Evolutionary conservation across 1,284 basidiomycete species (phyloP), one percentile per base, ranked within the genome.

Genomic region (Austroboletus novae-zelandiae): DNA sequence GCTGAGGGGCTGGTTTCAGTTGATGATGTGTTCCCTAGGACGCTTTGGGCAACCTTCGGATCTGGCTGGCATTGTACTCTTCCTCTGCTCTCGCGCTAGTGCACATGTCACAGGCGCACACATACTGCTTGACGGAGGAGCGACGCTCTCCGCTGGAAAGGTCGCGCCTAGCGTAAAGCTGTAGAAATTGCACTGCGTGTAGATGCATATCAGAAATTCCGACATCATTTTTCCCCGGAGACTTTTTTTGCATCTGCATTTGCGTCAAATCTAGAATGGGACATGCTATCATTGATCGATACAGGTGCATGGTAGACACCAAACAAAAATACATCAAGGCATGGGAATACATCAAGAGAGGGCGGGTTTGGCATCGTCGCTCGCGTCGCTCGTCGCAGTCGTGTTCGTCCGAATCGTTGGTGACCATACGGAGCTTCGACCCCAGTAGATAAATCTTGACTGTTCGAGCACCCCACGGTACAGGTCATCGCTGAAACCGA

Each of bases 51-150:
- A 71, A 10, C 77, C 88, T 3, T 74, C 80, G 48, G 91, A 94
- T 60, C 80, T 91, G 59, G 90, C 86, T 18, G 91, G 91, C 7
- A 68, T 89, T 5, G 78, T 80, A 5, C 70, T 92, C 29, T 91
- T 91, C 76, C 76, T 92, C 17, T 75, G 80, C 7, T 87, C 85
- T 23, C 79, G 83, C 0, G 89, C 86, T 0, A 79, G 81, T 6
- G 77, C 86, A 2, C 88, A 90, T 62, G 74, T 90, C 36, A 89
- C 89, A 1, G 89, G 89, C 8, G 77, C 80, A 17, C 84, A 87
- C 45, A 86, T 83, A 40, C 61, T 84, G 1, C 65, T 91, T 15
- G 90, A 92, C 54, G 90, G 89, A 23, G 89, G 61, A 9, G 59
- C 66, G 25, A 61, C 51, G 1, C 51, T 67, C 18, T 53, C 57